Base-by-base conservation (phyloP, 805 yeast genomes). In the Priceomyces castillae region DNA sequence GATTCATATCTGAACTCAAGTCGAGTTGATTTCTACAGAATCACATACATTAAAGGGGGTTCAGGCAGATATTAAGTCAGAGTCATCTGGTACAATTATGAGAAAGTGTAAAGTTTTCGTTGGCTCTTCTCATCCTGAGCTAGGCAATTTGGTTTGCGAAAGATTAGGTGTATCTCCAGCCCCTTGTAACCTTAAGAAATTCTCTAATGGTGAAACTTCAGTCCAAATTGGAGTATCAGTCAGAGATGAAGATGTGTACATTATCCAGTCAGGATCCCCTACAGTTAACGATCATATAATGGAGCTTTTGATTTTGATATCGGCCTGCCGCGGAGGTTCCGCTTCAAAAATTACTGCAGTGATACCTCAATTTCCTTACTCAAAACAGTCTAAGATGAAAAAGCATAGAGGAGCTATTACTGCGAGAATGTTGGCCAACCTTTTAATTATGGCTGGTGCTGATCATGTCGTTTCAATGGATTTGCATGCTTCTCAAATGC, bases 381-480 rank as follows among this genome's bases (percentile, higher is more conserved):
- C 97, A 10, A 86, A 92, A 65, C 99, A 94, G 68, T 82, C 92
- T 53, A 94, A 95, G 71, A 94, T 94, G 99, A 94, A 94, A 72
- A 94, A 90, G 65, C 98, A 94, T 62, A 77, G 99, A 67, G 99
- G 99, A 42, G 98, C 99, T 33, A 94, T 94, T 58, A 92, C 99
- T 3, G 99, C 99, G 12, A 80, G 98, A 62, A 87, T 94, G 98
- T 77, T 94, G 61, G 98, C 99, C 47, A 94, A 94, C 56, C 71
- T 94, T 59, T 73, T 94, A 50, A 82, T 90, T 45, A 95, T 94
- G 95, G 98, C 99, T 3, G 99, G 99, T 54, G 99, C 98, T 19
- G 98, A 94, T 67, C 99, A 94, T 66, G 95, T 94, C 45, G 92
- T 94, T 31, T 88, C 97, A 2, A 90, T 94, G 97, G 99, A 94